Evolutionary conservation across 2,329 filamentous ascomycete species (phyloP), one percentile per base, ranked within the genome.

Genomic region (Trichoderma afroharzianum): DNA sequence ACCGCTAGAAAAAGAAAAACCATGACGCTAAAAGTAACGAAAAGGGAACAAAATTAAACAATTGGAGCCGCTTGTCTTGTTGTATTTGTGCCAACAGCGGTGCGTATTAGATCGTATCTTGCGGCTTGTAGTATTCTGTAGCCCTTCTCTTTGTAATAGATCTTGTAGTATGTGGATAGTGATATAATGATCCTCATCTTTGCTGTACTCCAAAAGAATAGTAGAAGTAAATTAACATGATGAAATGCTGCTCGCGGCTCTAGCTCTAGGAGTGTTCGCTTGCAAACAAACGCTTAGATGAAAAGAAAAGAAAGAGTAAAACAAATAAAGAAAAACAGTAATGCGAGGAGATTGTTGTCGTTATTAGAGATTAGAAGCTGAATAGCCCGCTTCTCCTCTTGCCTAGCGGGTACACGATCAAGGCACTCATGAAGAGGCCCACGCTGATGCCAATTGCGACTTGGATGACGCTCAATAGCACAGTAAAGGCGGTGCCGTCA

Each of bases 401-500:
- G 14, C 88, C 87, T 39, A 88, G 78, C 0, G 87, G 87, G 75
- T 88, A 88, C 15, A 88, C 83, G 70, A 88, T 81, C 59, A 88
- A 76, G 7, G 86, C 86, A 68, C 87, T 88, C 76, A 89, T 80
- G 72, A 87, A 88, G 30, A 90, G 75, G 14, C 88, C 88, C 3
- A 90, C 88, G n/a, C 87, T 88, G 72, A 90, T 88, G 43, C 88
- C 87, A 70, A 90, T 88, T 6, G 88, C 86, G 2, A 90, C 86
- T 76, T 90, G 87, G 24, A 90, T 85, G 68, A 90, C 88, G 72
- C 85, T 87, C 50, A 87, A 83, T 32, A 88, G 79, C 5, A 90
- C 85, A 9, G 84, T 86, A 73, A 89, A 88, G 0, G 85, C 82
- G 3, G 85, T 84, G 68, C 79, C 82, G 72, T 85, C 85, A 15